Conservation (phyloP, 2,329 filamentous ascomycete genomes). For the Botrytis pseudocinerea region DNA sequence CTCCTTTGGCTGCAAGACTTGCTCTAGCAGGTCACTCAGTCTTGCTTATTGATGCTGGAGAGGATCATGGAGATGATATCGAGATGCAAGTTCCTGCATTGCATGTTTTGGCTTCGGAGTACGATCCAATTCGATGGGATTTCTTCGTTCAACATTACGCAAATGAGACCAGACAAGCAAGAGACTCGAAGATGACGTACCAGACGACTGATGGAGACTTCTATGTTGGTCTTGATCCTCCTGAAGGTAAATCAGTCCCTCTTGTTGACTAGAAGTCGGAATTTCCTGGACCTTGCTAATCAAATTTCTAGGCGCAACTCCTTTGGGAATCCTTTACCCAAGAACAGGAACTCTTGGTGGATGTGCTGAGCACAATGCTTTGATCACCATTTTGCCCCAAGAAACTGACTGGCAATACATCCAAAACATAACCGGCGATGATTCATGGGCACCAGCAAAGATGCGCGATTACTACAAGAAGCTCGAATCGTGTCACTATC, state of each 20-base stretch:
- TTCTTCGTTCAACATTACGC: conserved; percentile 42
- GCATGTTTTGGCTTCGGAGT: conserved; percentile 49
- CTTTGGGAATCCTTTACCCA: conserved; percentile 40
- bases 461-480: conserved; percentile 47
- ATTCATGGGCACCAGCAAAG: conserved; percentile 38
- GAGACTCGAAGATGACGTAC: conserved; percentile 41
- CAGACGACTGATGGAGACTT: conserved; percentile 37
- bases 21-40: conserved; percentile 53
- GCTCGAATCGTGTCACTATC: conserved; percentile 48
- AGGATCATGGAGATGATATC: conserved; percentile 49
- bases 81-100: conserved; percentile 49
- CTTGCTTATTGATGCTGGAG: conserved; percentile 55
- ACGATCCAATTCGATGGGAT: conserved; percentile 49
- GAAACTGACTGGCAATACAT: conserved; percentile 35
- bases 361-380: conserved; percentile 35
- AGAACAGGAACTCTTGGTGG: conserved; percentile 40
- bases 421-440: conserved; percentile 33
- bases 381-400: conserved; percentile 29
- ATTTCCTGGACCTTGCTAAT: background rate
- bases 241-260: conserved; percentile 17
- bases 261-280: background rate
- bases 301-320: conserved; percentile 23
- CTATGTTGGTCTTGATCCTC: conserved; percentile 36
- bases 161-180: conserved; percentile 25
- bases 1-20: conserved; percentile 51